A percentile compares a stretch with the other conserved stretches of the same genome.
Conservation (phyloP, 176 grass and related monocot species). For the Juncus effusus region DNA sequence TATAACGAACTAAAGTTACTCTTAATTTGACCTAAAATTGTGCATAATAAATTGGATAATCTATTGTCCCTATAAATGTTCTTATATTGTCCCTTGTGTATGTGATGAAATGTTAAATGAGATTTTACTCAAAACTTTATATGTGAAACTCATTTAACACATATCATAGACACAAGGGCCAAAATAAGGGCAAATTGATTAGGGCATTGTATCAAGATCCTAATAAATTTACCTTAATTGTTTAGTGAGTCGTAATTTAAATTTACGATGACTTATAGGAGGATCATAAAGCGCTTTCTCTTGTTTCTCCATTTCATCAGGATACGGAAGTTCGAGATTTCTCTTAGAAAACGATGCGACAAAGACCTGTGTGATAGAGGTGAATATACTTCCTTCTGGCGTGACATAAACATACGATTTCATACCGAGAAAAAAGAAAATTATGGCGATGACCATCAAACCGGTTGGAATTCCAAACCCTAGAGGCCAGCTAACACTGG, state of each 20-base stretch:
- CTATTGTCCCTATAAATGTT: too few species aligned
- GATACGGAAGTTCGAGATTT: slow-evolving; percentile 41
- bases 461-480: slow-evolving; percentile 58
- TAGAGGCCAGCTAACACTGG: slow-evolving; percentile 55
- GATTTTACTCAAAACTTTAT: background rate
- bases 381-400: slow-evolving; percentile 57
- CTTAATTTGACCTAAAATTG: background rate
- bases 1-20: background rate
- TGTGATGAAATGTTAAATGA: background rate
- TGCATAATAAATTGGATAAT: background rate
- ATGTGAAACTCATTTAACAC: background rate
- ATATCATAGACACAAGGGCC: too few species aligned
- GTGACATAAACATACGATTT: slow-evolving; percentile 50
- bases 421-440: slow-evolving; percentile 48
- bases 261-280: slow-evolving; percentile 16
- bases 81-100: too few species aligned
- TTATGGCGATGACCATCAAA: slow-evolving; percentile 41
- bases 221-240: slow-evolving; percentile 47
- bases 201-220: background rate
- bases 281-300: slow-evolving; percentile 43
- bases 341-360: slow-evolving; percentile 52
- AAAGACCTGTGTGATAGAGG: slow-evolving; percentile 43
- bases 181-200: background rate
- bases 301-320: slow-evolving; percentile 42
- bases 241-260: slow-evolving; percentile 50